Base-by-base conservation (phyloP, 2,329 filamentous ascomycete genomes). In the Pestalotiopsis sp. region DNA sequence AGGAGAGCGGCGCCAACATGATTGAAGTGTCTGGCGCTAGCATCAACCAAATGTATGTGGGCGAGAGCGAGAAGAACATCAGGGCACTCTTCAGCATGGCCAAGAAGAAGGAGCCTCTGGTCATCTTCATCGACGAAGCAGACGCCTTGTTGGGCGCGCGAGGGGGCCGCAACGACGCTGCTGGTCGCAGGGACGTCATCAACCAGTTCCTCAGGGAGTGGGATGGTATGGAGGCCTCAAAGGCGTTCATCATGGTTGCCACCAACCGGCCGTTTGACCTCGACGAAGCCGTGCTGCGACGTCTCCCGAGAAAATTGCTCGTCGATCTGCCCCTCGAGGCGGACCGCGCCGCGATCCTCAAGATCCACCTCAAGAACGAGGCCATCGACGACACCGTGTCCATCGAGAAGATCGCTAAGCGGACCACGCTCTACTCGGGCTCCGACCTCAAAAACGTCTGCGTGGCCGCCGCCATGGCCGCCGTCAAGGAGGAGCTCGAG, bases 151-250 rank as follows among this genome's bases (percentile, higher is more conserved):
- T 99, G 68, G 93, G 93, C 31, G 91, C 92, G 17, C 90, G 96
- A 67, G 87, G 90, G 71, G 88, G 88, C 52, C 85, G 87, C 27
- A 86, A 87, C 69, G 90, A 89, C 73, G 87, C 93, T 38, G 89
- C 89, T 5, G 91, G 89, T 1, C 93, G 97, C 74, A 90, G 95
- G 64, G 95, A 98, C 78, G 91, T 96, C 67, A 95, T 98, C 79
- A 99, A 98, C 77, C 95, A 99, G 80, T 98, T 98, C 79, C 84
- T 99, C 64, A 92, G 94, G 66, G 95, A 98, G 79, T 98, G 95
- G 96, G 96, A 98, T 75, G 96, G 96, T 12, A 91, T 98, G 84
- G 84, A 85, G 66, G 92, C 93, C 74, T 88, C 90, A 61, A 92
- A 92, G 20, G 94, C 95, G 2, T 98, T 99, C 79, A 95, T 99